Conservation (phyloP, 129 eudicot species). For the Lonicera japonica region DNA sequence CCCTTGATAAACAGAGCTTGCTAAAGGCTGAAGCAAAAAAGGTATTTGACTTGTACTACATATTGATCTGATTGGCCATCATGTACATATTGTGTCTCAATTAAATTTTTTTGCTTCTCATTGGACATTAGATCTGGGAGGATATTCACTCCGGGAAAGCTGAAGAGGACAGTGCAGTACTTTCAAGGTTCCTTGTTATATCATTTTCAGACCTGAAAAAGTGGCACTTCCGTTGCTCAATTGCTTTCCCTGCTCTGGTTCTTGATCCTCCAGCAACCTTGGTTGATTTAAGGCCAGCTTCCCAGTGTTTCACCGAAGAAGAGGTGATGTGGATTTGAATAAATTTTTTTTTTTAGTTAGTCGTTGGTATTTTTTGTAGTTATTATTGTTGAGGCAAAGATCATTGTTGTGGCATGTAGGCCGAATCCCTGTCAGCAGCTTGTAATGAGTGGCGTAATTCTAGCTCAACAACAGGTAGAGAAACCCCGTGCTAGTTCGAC, state of each 20-base stretch:
- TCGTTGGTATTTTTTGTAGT: not conserved
- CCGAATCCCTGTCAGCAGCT: slow-evolving; percentile 56
- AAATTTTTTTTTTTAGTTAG: not conserved
- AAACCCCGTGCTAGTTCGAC: slow-evolving; percentile 2
- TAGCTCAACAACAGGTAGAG: slow-evolving; percentile 61
- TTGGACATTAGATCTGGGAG: slow-evolving; percentile 57
- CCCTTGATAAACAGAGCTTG: slow-evolving; percentile 61
- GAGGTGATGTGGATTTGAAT: slow-evolving; percentile 47
- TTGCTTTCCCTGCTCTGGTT: slow-evolving; percentile 84
- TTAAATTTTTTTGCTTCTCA: not conserved
- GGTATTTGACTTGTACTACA: slow-evolving; percentile 29
- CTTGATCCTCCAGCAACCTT: slow-evolving; percentile 83
- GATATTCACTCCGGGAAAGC: slow-evolving; percentile 71
- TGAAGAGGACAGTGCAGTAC: slow-evolving; percentile 59
- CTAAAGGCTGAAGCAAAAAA: slow-evolving; percentile 65
- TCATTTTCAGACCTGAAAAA: slow-evolving; percentile 89
- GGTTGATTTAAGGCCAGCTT: slow-evolving; percentile 63
- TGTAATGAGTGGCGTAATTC: slow-evolving; percentile 88
- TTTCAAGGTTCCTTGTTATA: slow-evolving; percentile 70
- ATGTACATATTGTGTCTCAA: not conserved
- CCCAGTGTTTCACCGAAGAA: slow-evolving; percentile 59
- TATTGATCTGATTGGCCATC: no score
- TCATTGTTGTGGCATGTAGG: slow-evolving; percentile 37
- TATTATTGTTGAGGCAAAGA: slow-evolving; percentile 2
- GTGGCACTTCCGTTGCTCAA: slow-evolving; percentile 66